phyloP scores from a whole-genome alignment of 2,329 filamentous ascomycete species.

The Colletotrichum sidae region DNA sequence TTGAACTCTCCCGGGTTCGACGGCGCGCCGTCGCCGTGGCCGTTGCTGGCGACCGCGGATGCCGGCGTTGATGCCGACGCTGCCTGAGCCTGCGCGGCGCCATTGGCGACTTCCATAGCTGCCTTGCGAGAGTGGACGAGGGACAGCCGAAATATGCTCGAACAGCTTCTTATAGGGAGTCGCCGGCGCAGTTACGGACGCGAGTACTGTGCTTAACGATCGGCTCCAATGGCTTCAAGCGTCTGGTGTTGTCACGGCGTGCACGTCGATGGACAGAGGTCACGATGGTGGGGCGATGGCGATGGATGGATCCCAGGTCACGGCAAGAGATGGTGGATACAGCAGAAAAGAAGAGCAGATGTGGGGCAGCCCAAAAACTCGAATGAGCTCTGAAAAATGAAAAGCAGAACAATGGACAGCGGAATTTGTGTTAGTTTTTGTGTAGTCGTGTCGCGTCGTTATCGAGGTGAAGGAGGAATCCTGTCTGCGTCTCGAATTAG shows the following conservation, averaged over 20 bases:
- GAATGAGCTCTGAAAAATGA: not conserved
- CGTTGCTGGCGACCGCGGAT: slow-evolving; percentile 40
- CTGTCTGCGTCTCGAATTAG: slow-evolving; percentile 35
- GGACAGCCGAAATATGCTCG: too few relatives aligned
- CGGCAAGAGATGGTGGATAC: slow-evolving; percentile 17
- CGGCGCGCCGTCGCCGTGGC: slow-evolving; percentile 58
- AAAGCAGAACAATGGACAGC: slow-evolving; percentile 2
- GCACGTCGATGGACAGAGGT: slow-evolving; percentile 1
- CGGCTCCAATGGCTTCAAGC: too few relatives aligned
- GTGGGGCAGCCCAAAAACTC: slow-evolving; percentile 3
- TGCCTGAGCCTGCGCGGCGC: slow-evolving; percentile 40
- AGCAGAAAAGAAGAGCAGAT: not conserved
- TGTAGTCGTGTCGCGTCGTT: not conserved
- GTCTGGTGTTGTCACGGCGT: not conserved
- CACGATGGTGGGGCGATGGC: slow-evolving; percentile 22
- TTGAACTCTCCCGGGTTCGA: slow-evolving; percentile 73
- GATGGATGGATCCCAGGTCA: slow-evolving; percentile 5
- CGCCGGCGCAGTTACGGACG: too few relatives aligned
- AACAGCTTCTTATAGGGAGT: too few relatives aligned
- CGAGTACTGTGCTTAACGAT: too few relatives aligned
- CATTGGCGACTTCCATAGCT: slow-evolving; percentile 58
- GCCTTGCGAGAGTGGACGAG: not conserved
- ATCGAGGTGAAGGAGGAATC: slow-evolving; percentile 5
- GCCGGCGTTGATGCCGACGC: slow-evolving; percentile 44
- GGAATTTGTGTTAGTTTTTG: slow-evolving; percentile 39